These are phyloP conservation scores for Penicillium paradoxum DNA, from an alignment of 495 filamentous ascomycete species.

Conservation along the genomic window DNA sequence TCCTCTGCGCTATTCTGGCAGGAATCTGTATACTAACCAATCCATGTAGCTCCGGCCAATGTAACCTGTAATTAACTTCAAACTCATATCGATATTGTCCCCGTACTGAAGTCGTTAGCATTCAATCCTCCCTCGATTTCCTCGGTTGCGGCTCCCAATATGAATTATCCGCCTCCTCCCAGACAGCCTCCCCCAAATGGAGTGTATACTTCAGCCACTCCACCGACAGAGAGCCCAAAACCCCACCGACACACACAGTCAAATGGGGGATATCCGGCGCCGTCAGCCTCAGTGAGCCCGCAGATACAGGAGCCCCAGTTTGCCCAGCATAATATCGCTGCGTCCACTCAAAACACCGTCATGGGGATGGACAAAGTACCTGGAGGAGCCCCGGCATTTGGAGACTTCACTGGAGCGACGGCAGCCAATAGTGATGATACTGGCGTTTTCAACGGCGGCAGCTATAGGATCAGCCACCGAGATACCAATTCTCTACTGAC, in stretches of 20 bases:
- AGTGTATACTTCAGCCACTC: neutral
- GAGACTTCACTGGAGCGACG: slow-evolving; percentile 55
- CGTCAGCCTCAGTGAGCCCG: slow-evolving; percentile 14
- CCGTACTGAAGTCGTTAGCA: slow-evolving; percentile 3
- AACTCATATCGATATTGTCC: neutral
- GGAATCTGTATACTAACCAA: neutral
- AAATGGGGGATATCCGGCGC: slow-evolving; percentile 20
- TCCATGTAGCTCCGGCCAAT: slow-evolving; percentile 16
- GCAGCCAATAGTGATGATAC: slow-evolving; percentile 66
- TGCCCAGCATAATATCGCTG: neutral
- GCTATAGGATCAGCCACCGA: slow-evolving; percentile 86
- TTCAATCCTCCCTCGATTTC: slow-evolving; percentile 14
- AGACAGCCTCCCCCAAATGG: slow-evolving; percentile 15
- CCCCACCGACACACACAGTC: slow-evolving; percentile 12
- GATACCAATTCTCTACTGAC: slow-evolving; percentile 89
- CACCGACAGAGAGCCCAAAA: neutral
- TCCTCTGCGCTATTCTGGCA: neutral
- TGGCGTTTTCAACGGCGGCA: slow-evolving; percentile 94
- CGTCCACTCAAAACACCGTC: neutral
- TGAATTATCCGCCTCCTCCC: slow-evolving; percentile 38
- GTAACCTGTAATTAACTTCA: slow-evolving; percentile 16
- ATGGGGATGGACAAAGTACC: slow-evolving; percentile 25
- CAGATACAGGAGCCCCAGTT: neutral
- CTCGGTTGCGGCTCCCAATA: slow-evolving; percentile 30
- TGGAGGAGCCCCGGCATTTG: slow-evolving; percentile 44